Conservation (phyloP, 768 basidiomycete genomes). For the Saitozyma sp. region DNA sequence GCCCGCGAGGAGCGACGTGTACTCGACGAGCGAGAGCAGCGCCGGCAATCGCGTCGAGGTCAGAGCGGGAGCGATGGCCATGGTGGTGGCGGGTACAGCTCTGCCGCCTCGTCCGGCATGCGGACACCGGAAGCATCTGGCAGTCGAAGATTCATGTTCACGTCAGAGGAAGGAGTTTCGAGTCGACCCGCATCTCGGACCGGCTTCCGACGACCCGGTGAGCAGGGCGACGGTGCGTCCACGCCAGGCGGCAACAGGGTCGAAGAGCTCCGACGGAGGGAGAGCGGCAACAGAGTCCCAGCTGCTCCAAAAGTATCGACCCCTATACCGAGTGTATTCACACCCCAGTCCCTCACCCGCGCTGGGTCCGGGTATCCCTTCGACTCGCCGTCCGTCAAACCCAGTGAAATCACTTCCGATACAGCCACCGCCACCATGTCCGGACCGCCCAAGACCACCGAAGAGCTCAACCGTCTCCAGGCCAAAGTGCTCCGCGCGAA, state of each 20-base stretch:
- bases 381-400: constrained; percentile 9
- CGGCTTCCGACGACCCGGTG: constrained; percentile 82
- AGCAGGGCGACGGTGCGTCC: constrained; percentile 33
- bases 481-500: constrained; percentile 90
- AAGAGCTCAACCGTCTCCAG: constrained; percentile 83
- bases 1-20: constrained; percentile 81
- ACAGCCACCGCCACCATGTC: constrained; percentile 30
- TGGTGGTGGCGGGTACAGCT: constrained; percentile 1
- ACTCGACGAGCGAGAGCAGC: constrained; percentile 76
- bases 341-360: constrained; percentile 59
- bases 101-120: constrained; percentile 43
- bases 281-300: constrained; percentile 16
- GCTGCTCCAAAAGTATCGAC: constrained; percentile 56
- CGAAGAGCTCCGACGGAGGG: constrained; percentile 30
- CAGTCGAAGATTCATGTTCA: constrained; percentile 54
- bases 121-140: constrained; percentile 53
- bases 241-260: constrained; percentile 20
- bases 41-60: constrained; percentile 56
- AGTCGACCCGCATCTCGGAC: constrained; percentile 73
- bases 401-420: background rate
- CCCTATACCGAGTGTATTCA: constrained; percentile 87
- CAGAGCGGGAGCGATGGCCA: constrained; percentile 53
- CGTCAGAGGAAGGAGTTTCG: constrained; percentile 40
- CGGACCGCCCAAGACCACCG: constrained; percentile 49
- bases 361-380: constrained; percentile 36